Conservation (phyloP, 352 stramenopile species). For the Phytophthora chlamydospora region DNA sequence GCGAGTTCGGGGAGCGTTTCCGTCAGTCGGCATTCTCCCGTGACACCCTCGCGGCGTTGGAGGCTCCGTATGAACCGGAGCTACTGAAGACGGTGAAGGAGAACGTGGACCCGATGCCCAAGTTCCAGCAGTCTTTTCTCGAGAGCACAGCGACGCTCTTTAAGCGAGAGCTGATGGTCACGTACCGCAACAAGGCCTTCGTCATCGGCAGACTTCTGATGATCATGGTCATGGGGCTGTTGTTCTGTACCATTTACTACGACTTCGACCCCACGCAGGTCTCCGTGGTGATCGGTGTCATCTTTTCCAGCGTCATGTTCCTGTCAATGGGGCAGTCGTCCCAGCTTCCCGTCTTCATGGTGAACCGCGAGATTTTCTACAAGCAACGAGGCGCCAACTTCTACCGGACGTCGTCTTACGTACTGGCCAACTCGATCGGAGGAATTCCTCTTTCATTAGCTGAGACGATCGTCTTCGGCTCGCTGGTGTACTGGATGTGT, state of each 20-base stretch:
- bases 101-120: slow-evolving; percentile 19
- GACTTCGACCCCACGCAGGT: slow-evolving; percentile 44
- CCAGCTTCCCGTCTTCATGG: slow-evolving; percentile 11
- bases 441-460: slow-evolving; percentile 30
- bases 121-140: slow-evolving; percentile 46
- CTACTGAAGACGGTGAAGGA: slow-evolving; percentile 24
- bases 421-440: slow-evolving; percentile 44
- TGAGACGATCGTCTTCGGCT: slow-evolving; percentile 81
- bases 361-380: slow-evolving; percentile 69
- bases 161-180: slow-evolving; percentile 64
- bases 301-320: slow-evolving; percentile 86
- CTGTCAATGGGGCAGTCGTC: slow-evolving; percentile 66
- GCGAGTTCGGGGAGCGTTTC: slow-evolving; percentile 35
- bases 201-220: slow-evolving; percentile 42
- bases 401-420: slow-evolving; percentile 66
- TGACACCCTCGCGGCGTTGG: slow-evolving; percentile 33
- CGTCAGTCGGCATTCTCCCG: slow-evolving; percentile 38
- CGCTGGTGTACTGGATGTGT: slow-evolving; percentile 85
- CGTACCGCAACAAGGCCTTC: slow-evolving; percentile 52
- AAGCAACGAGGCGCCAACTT: slow-evolving; percentile 78
- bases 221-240: slow-evolving; percentile 47
- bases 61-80: slow-evolving; percentile 26
- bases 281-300: slow-evolving; percentile 54
- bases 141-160: slow-evolving; percentile 39
- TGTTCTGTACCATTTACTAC: slow-evolving; percentile 55